phyloP scores from a whole-genome alignment of 805 yeast species.

The Pichia scutulata region DNA sequence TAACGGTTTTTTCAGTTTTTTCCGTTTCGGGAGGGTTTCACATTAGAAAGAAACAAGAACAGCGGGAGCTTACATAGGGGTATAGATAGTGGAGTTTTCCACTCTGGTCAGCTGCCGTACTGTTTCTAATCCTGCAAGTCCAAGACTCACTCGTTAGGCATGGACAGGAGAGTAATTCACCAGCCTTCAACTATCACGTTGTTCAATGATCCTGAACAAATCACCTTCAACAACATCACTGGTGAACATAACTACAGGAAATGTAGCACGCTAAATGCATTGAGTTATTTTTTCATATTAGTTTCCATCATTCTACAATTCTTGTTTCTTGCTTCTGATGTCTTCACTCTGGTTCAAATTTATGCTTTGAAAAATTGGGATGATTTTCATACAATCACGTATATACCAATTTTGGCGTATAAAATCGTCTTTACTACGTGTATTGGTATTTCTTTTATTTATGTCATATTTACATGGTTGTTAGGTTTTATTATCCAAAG shows the following conservation, averaged over 20 bases:
- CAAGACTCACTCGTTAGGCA: no score
- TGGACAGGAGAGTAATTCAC: not conserved
- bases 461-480: slow-evolving; percentile 48
- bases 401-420: slow-evolving; percentile 27
- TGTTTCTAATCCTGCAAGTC: no score
- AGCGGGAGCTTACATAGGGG: no score
- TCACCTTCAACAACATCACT: slow-evolving; percentile 23
- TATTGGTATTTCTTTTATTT: slow-evolving; percentile 59
- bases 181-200: not conserved
- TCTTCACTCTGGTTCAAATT: slow-evolving; percentile 70
- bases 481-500: slow-evolving; percentile 51
- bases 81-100: no score
- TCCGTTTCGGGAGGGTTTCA: not conserved
- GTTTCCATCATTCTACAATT: slow-evolving; percentile 39
- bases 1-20: not conserved
- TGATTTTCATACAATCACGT: slow-evolving; percentile 24
- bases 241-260: slow-evolving; percentile 30
- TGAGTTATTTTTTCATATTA: slow-evolving; percentile 36
- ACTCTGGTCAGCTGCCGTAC: no score
- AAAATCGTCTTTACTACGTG: slow-evolving; percentile 44
- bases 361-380: slow-evolving; percentile 53
- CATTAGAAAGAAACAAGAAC: no score
- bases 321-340: slow-evolving; percentile 55
- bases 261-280: slow-evolving; percentile 35
- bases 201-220: slow-evolving; percentile 16